Evolutionary conservation across 768 basidiomycete genomes (phyloP).

Genomic region (Leccinum variicolor): DNA sequence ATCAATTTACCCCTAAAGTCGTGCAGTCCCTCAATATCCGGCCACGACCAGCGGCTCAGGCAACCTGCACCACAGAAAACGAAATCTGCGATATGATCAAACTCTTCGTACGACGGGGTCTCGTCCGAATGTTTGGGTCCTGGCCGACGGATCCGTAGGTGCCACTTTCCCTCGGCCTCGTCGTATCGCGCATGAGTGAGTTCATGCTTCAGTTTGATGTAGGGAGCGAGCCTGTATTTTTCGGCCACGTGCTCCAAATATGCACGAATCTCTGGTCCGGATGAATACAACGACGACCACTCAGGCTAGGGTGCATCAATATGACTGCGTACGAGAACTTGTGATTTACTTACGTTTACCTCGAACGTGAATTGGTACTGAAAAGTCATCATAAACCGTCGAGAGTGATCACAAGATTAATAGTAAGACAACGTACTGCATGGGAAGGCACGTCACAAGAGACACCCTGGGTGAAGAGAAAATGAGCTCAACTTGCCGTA

Average conservation of each 20-base stretch:
- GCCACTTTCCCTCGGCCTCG: constrained; percentile 54
- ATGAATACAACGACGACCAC: constrained; percentile 61
- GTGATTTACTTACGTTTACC: constrained; percentile 37
- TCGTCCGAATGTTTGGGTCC: constrained; percentile 9
- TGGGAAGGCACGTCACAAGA: constrained; percentile 64
- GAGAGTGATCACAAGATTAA: not conserved
- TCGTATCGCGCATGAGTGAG: constrained; percentile 50
- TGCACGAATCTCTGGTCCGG: constrained; percentile 54
- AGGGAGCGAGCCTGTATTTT: constrained; percentile 50
- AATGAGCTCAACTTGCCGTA: not conserved
- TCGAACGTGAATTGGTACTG: constrained; percentile 62
- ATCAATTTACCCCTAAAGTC: constrained; percentile 54
- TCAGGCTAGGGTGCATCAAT: constrained; percentile 37
- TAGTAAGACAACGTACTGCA: constrained; percentile 34
- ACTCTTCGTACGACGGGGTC: constrained; percentile 35
- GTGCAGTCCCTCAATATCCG: constrained; percentile 56
- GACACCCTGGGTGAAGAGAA: constrained; percentile 36
- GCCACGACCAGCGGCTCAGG: constrained; percentile 64
- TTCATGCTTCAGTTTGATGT: constrained; percentile 55
- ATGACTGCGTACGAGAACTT: not conserved
- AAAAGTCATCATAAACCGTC: not conserved
- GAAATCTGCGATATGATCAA: constrained; percentile 54
- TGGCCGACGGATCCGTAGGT: constrained; percentile 43
- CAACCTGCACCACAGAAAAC: constrained; percentile 53
- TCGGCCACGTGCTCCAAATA: constrained; percentile 54